Base-by-base conservation (phyloP, 306 rosid genomes). In the Parietaria judaica region DNA sequence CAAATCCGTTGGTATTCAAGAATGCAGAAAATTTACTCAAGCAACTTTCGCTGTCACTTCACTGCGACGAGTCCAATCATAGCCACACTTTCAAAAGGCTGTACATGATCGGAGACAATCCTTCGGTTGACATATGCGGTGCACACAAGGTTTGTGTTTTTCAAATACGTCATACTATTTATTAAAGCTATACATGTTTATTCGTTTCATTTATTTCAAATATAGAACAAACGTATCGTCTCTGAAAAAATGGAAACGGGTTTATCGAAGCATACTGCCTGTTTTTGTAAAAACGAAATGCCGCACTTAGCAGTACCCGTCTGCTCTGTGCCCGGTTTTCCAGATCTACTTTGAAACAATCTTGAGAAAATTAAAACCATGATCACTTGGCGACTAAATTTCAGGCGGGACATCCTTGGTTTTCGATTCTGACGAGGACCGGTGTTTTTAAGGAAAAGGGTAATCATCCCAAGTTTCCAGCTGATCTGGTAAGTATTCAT, bases 21-120 rank as follows among this genome's bases (percentile, higher is more conserved):
- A 91, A 80, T 62, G 98, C 98, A 23, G 95, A 84, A 74, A 64
- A 36, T 70, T 75, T 86, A 72, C 81, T 91, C 16, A 67, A 79
- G 74, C 78, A 84, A 75, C 78, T 74, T 36, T 72, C 60, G 67
- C 60, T 62, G 3, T 67, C 61, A 17, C 62, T 58, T 66, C 41
- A 45, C 50, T 74, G 69, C 11, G 59, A 64, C 68, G 49, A 64
- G 60, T 39, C 35, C 38, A 54, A 72, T 62, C 71, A 63, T 36
- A 64, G 41, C 43, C 76, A 57, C 51, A 55, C 61, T 68, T 82
- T 91, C 75, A 71, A 78, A 78, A 81, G 74, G 7, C 75, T 91
- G 38, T 91, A 91, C 70, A 88, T 91, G 98, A 80, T 91, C 35
- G 98, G 98, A 72, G 96, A 91, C 68, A 91, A 91, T 78, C 96